These are phyloP conservation scores for Phytomonas sp. DNA, from an alignment of 208 protist genomes.

Conservation along the genomic window DNA sequence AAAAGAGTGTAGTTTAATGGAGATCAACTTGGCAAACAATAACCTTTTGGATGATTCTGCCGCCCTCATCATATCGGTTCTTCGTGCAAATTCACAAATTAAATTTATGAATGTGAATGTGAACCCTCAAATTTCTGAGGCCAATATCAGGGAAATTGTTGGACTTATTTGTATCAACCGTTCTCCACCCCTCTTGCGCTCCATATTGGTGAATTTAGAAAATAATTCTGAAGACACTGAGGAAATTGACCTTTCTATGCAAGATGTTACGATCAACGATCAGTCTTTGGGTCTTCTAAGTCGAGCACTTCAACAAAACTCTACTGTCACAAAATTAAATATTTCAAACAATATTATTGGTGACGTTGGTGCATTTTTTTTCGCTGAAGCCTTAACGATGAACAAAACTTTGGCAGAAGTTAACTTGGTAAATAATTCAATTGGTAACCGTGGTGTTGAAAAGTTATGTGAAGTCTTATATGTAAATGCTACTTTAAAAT, in stretches of 20 bases:
- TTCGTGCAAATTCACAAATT: constrained; percentile 59
- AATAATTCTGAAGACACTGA: constrained; percentile 32
- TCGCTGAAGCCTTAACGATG: constrained; percentile 56
- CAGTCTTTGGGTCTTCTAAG: constrained; percentile 56
- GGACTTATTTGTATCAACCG: constrained; percentile 67
- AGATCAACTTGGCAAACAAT: constrained; percentile 86
- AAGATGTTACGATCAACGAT: constrained; percentile 49
- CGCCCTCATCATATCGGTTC: constrained; percentile 36
- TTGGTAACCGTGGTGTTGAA: constrained; percentile 65
- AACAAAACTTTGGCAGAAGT: constrained; percentile 51
- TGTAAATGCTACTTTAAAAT: constrained; percentile 46
- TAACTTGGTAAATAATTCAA: constrained; percentile 54
- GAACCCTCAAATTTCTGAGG: constrained; percentile 53
- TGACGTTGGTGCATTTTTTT: constrained; percentile 47
- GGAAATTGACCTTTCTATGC: constrained; percentile 53
- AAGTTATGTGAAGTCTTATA: constrained; percentile 62
- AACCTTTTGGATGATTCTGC: constrained; percentile 47
- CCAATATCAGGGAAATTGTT: constrained; percentile 50
- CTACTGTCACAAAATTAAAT: constrained; percentile 46
- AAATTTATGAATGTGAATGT: constrained; percentile 62
- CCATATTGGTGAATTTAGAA: constrained; percentile 48
- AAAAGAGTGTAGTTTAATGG: constrained; percentile 34
- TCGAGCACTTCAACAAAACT: constrained; percentile 54
- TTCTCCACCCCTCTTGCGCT: constrained; percentile 48
- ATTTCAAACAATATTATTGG: constrained; percentile 79